Evolutionary conservation across 1,284 basidiomycete species (phyloP), one percentile per base, ranked within the genome.

Genomic region (Peniophora sp.): DNA sequence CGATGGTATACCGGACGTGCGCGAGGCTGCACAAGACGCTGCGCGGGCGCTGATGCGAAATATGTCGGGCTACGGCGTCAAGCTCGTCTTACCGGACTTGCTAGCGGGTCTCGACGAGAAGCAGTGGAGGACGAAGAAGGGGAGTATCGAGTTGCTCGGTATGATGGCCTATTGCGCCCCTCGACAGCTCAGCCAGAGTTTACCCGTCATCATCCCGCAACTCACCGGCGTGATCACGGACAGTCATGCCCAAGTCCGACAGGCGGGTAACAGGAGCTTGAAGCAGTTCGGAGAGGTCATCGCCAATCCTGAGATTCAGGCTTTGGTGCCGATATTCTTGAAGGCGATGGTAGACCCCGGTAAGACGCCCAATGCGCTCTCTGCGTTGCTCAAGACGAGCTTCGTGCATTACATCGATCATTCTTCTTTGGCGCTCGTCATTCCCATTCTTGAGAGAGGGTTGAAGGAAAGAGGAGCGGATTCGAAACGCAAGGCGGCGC

Each of bases 141-240:
- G 79, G 1, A 96, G 94, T 2, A 97, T 99, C 57, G 97, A 99
- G 66, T 71, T 99, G n/a, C 75, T 99, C 51, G 97, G 97, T 35
- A 90, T 95, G 73, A 99, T 99, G 95, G 97, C 97, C 0, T 99
- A 96, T 69, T 97, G 96, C 69, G 94, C 97, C 5, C 97, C 96
- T 2, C 83, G 85, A 48, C 97, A 99, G 67, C 80, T 99, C 12
- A 97, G 97, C 0, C 76, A 94, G 22, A 98, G 96, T 2, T 77
- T 99, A 5, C 97, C 97, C 1, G 92, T 97, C 45, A 92, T 99
- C 65, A 97, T 99, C 53, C 97, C 97, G 6, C 86, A 91, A 22
- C 73, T 99, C 12, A 97, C 95, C 27, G 92, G 88, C 17, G 95
- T 98, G 48, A 74, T 99, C 53, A 98, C 94, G 52, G 97, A 99